Percentiles rank a stretch among this genome's conserved stretches.
These are phyloP conservation scores for Chrysosporium keratinophilum DNA, from an alignment of 2,329 filamentous ascomycete species.

Conservation along the genomic window DNA sequence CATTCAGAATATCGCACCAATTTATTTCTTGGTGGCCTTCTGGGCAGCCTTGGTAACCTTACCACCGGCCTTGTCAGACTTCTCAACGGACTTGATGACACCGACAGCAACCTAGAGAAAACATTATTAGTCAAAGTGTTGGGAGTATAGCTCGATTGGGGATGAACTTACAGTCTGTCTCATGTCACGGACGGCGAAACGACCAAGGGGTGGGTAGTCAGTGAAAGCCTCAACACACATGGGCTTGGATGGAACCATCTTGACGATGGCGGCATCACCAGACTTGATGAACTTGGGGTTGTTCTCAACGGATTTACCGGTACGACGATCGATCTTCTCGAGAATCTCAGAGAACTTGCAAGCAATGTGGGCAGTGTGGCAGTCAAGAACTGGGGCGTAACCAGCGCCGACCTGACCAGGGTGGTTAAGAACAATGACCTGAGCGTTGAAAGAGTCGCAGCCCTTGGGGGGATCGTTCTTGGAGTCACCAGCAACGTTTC, in stretches of 20 bases:
- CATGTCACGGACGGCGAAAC: slow-evolving; percentile 99
- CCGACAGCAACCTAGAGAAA: slow-evolving; percentile 60
- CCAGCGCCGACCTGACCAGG: slow-evolving; percentile 98
- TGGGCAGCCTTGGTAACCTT: slow-evolving; percentile 55
- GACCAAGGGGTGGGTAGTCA: slow-evolving; percentile 97
- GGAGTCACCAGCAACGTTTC: slow-evolving; percentile 99
- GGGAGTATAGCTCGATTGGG: not conserved
- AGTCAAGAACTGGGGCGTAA: slow-evolving; percentile 98
- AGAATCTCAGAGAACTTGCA: slow-evolving; percentile 99
- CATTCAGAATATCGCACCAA: slow-evolving; percentile 11
- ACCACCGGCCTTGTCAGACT: slow-evolving; percentile 46
- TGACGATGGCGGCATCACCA: slow-evolving; percentile 99
- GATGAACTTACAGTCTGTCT: slow-evolving; percentile 37
- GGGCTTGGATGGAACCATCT: slow-evolving; percentile 99
- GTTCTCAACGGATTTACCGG: slow-evolving; percentile 89
- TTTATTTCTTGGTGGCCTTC: slow-evolving; percentile 67
- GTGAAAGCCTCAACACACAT: slow-evolving; percentile 99
- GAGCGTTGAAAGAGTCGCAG: slow-evolving; percentile 91
- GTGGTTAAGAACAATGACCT: slow-evolving; percentile 99
- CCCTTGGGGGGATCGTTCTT: slow-evolving; percentile 96
- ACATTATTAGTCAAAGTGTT: not conserved
- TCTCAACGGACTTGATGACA: slow-evolving; percentile 84
- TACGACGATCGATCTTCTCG: slow-evolving; percentile 99
- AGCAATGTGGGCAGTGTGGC: slow-evolving; percentile 99
- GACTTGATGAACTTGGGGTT: slow-evolving; percentile 99